A percentile compares a stretch with the other conserved stretches of the same genome.
Conservation (phyloP, 2,329 filamentous ascomycete genomes). For the Chaetomiaceae sp. region DNA sequence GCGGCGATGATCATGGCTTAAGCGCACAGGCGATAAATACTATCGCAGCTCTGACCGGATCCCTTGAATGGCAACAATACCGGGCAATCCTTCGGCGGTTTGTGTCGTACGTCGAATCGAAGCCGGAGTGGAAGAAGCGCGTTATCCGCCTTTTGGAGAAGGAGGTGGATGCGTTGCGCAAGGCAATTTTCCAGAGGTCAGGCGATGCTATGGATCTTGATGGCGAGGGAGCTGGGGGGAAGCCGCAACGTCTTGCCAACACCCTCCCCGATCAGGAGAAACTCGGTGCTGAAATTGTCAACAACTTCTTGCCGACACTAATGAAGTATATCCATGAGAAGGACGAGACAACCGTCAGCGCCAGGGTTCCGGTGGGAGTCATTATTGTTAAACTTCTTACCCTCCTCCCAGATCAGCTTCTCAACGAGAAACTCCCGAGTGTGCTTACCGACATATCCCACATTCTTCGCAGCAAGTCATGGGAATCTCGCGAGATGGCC, state of each 20-base stretch:
- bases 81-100: slow-evolving; percentile 79
- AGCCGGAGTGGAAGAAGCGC: slow-evolving; percentile 79
- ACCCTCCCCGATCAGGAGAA: slow-evolving; percentile 66
- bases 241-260: slow-evolving; percentile 48
- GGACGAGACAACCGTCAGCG: slow-evolving; percentile 88
- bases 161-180: slow-evolving; percentile 70
- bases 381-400: slow-evolving; percentile 84
- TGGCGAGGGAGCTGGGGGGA: slow-evolving; percentile 25
- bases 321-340: slow-evolving; percentile 88
- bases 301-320: slow-evolving; percentile 72
- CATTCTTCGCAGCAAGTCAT: slow-evolving; percentile 82
- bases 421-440: slow-evolving; percentile 70
- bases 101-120: slow-evolving; percentile 73
- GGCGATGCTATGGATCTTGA: slow-evolving; percentile 43
- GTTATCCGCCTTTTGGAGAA: slow-evolving; percentile 77
- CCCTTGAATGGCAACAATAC: slow-evolving; percentile 87
- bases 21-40: slow-evolving; percentile 81
- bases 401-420: slow-evolving; percentile 67
- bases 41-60: slow-evolving; percentile 68
- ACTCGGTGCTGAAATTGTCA: slow-evolving; percentile 66
- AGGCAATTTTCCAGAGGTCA: slow-evolving; percentile 41
- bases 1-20: slow-evolving; percentile 74
- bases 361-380: slow-evolving; percentile 84
- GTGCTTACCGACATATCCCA: slow-evolving; percentile 90
- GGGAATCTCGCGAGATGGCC: slow-evolving; percentile 86